phyloP scores from a whole-genome alignment of 1,139 yeast genomes.

The Zhuliangozyma blackwelliae region DNA sequence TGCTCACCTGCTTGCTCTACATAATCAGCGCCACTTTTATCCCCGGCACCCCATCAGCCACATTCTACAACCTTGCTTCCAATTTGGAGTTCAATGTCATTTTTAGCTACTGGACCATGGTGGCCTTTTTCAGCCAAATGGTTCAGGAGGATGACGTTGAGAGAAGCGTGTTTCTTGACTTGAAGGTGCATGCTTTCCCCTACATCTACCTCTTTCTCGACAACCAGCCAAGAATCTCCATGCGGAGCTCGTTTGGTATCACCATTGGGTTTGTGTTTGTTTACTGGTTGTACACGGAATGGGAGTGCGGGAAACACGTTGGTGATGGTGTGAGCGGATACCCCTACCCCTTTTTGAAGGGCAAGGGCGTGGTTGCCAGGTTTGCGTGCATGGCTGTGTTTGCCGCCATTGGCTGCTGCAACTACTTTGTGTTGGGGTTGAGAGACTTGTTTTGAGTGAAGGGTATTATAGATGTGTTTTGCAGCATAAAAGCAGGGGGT shows the following conservation, averaged over 20 bases:
- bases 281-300: slow-evolving; percentile 8
- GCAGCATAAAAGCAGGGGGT: no score
- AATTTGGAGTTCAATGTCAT: slow-evolving; percentile 20
- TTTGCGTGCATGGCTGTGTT: slow-evolving; percentile 4
- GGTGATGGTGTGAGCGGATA: slow-evolving; percentile 12
- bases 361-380: slow-evolving; percentile 4
- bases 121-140: slow-evolving; percentile 13
- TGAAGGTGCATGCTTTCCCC: slow-evolving; percentile 21
- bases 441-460: slow-evolving; percentile 2
- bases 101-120: slow-evolving; percentile 19
- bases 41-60: neutral
- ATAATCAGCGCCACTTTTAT: slow-evolving; percentile 2
- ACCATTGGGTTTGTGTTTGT: slow-evolving; percentile 5
- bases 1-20: slow-evolving; percentile 5
- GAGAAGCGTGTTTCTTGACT: slow-evolving; percentile 14
- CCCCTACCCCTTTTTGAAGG: slow-evolving; percentile 20
- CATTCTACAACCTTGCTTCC: slow-evolving; percentile 11
- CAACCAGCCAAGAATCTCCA: neutral
- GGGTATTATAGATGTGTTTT: neutral
- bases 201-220: slow-evolving; percentile 12
- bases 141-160: slow-evolving; percentile 17
- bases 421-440: slow-evolving; percentile 6
- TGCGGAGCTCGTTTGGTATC: neutral
- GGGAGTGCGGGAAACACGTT: slow-evolving; percentile 5
- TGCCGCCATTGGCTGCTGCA: slow-evolving; percentile 6